A percentile compares a stretch with the other conserved stretches of the same genome.
phyloP scores from a whole-genome alignment of 2,329 filamentous ascomycete genomes.

The Zasmidium cellare region DNA sequence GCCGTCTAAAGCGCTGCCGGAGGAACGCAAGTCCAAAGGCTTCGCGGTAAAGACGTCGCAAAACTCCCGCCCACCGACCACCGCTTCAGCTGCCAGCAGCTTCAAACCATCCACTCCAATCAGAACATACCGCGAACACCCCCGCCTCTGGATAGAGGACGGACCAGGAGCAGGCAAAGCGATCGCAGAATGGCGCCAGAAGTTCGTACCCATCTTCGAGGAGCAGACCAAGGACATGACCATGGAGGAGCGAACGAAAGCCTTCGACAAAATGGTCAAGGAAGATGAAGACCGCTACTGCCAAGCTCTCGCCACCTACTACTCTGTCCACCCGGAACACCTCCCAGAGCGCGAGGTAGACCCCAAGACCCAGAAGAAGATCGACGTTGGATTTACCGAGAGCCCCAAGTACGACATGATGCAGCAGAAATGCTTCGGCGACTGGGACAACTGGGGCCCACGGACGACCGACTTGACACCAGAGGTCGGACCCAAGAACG shows the following conservation, averaged over 20 bases:
- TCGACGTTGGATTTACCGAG: background rate
- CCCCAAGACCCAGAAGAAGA: background rate
- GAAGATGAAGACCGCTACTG: conserved; percentile 4
- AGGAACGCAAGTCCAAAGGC: background rate
- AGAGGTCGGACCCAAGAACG: conserved; percentile 5
- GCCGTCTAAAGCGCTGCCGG: background rate
- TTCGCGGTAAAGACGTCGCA: background rate
- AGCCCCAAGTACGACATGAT: background rate
- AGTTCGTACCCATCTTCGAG: background rate
- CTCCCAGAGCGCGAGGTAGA: background rate
- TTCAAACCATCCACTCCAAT: background rate
- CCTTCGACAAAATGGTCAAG: conserved; percentile 5
- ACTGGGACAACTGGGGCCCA: background rate
- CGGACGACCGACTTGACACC: background rate
- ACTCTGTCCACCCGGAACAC: conserved; percentile 2
- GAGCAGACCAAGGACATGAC: background rate
- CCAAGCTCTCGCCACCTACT: conserved; percentile 1
- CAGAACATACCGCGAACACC: background rate
- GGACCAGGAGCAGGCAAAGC: conserved; percentile 6
- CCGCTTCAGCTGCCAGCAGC: background rate
- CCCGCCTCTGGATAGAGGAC: conserved; percentile 3
- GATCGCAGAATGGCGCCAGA: conserved; percentile 1
- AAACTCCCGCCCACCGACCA: background rate
- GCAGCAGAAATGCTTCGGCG: background rate
- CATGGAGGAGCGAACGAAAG: background rate